Evolutionary conservation across 139 green algal genomes (phyloP).

Genomic region (Chlamydomonas sp.): DNA sequence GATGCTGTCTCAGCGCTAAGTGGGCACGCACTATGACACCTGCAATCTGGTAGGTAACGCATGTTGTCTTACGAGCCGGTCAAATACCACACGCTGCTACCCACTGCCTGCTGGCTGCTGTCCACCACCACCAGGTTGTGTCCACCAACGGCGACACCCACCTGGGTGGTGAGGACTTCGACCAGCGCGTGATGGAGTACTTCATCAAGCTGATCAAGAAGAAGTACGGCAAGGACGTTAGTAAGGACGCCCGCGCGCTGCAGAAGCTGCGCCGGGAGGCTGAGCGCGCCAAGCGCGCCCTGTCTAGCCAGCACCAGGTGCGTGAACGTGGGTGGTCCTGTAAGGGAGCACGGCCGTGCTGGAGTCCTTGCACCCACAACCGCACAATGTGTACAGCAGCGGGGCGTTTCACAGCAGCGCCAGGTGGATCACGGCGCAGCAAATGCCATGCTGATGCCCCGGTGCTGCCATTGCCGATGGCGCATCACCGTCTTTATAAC

Average conservation of each 20-base stretch:
- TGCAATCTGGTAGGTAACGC: too few relatives aligned
- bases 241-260: conserved; percentile 88
- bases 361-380: too few relatives aligned
- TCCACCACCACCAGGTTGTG: conserved; percentile 40
- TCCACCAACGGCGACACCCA: conserved; percentile 97
- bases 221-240: conserved; percentile 96
- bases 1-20: too few relatives aligned
- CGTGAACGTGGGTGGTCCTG: background rate
- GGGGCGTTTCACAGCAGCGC: too few relatives aligned
- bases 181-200: conserved; percentile 98
- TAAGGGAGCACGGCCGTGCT: background rate
- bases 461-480: too few relatives aligned
- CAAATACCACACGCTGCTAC: too few relatives aligned
- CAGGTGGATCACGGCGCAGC: too few relatives aligned
- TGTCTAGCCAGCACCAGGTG: conserved; percentile 95
- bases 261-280: conserved; percentile 97
- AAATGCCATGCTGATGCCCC: too few relatives aligned
- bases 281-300: conserved; percentile 97
- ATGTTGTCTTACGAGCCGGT: too few relatives aligned
- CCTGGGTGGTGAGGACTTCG: conserved; percentile 98
- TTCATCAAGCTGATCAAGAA: conserved; percentile 99
- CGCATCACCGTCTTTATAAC: too few relatives aligned
- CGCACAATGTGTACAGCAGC: too few relatives aligned
- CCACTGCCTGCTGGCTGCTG: conserved; percentile 39
- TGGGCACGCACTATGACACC: background rate